These are phyloP conservation scores for Apiospora aurea DNA, from an alignment of 2,329 filamentous ascomycete genomes.

Conservation along the genomic window DNA sequence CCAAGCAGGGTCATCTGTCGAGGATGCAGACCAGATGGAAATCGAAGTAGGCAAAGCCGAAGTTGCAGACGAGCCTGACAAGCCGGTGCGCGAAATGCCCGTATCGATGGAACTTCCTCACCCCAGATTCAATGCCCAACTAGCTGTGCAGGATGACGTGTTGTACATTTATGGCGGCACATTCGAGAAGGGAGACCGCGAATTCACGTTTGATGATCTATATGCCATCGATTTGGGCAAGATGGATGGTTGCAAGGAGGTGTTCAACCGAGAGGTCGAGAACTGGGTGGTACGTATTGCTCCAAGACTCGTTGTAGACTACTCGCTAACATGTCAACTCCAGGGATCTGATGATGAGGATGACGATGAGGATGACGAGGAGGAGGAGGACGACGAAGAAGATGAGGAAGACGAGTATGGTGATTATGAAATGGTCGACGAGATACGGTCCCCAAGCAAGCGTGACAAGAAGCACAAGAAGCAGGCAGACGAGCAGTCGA, in stretches of 20 bases:
- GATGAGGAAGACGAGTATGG: slow-evolving; percentile 58
- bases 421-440: slow-evolving; percentile 58
- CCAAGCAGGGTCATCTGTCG: slow-evolving; percentile 74
- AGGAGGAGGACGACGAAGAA: slow-evolving; percentile 61
- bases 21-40: slow-evolving; percentile 53
- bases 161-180: slow-evolving; percentile 96
- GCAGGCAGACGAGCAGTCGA: slow-evolving; percentile 50
- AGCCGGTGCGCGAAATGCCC: slow-evolving; percentile 66
- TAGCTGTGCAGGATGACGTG: slow-evolving; percentile 90
- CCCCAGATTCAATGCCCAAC: slow-evolving; percentile 86
- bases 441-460: slow-evolving; percentile 59
- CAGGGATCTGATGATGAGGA: slow-evolving; percentile 61
- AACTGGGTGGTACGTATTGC: slow-evolving; percentile 79
- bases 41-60: slow-evolving; percentile 56
- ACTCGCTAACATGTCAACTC: slow-evolving; percentile 39
- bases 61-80: slow-evolving; percentile 61
- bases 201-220: slow-evolving; percentile 95
- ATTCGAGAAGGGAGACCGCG: slow-evolving; percentile 91
- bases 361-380: slow-evolving; percentile 65
- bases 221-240: slow-evolving; percentile 94
- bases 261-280: slow-evolving; percentile 82
- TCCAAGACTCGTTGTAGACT: slow-evolving; percentile 43
- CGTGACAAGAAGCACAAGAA: slow-evolving; percentile 65
- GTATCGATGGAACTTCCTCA: slow-evolving; percentile 86
- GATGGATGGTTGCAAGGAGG: slow-evolving; percentile 89